These are phyloP conservation scores for Neurospora discreta DNA, from an alignment of 495 filamentous ascomycete species.

Conservation along the genomic window DNA sequence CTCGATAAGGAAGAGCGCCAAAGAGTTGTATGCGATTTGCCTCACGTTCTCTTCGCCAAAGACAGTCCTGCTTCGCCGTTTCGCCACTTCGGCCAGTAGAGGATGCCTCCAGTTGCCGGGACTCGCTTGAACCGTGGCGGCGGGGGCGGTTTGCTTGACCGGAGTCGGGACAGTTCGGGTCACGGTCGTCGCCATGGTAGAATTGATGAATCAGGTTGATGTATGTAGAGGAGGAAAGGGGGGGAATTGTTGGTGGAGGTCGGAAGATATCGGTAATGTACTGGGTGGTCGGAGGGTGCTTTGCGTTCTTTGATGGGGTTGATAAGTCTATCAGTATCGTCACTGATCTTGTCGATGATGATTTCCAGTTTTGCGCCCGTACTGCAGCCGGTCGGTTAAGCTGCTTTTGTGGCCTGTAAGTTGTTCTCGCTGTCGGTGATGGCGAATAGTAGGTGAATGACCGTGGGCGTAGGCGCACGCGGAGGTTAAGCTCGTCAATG, in stretches of 20 bases:
- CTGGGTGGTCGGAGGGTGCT: background rate
- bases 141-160: constrained; percentile 24
- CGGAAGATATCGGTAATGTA: background rate
- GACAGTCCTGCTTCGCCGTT: constrained; percentile 57
- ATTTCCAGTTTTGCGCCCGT: background rate
- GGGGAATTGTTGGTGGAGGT: no score
- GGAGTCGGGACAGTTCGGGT: constrained; percentile 29
- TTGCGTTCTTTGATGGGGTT: background rate
- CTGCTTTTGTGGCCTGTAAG: background rate
- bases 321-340: background rate
- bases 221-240: no score
- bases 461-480: constrained; percentile 9
- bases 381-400: background rate
- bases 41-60: constrained; percentile 63
- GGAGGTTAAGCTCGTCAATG: background rate
- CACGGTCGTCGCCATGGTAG: constrained; percentile 4
- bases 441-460: constrained; percentile 7
- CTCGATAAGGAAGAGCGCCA: constrained; percentile 37
- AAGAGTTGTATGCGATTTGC: constrained; percentile 52
- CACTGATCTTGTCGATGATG: background rate
- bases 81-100: constrained; percentile 62
- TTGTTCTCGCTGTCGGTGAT: background rate
- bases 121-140: constrained; percentile 29
- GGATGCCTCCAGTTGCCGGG: constrained; percentile 86
- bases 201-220: constrained; percentile 10